phyloP scores from a whole-genome alignment of 768 basidiomycete species.

The Trametes sanguinea region DNA sequence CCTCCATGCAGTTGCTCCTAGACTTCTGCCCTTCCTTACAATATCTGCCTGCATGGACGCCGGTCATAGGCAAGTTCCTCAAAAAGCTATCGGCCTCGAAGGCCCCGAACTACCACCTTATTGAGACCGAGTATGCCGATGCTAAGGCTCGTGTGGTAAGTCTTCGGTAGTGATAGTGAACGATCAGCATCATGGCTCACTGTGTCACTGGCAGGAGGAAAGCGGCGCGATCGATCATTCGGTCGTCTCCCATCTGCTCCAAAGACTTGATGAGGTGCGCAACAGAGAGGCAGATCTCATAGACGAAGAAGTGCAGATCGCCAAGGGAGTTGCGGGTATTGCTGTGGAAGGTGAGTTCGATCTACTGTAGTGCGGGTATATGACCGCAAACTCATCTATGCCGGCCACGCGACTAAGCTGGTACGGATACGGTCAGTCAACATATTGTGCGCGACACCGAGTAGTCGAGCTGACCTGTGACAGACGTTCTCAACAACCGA shows the following conservation, averaged over 20 bases:
- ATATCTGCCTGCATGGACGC: constrained; percentile 5
- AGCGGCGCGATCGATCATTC: neutral
- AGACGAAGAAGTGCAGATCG: neutral
- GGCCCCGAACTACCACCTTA: neutral
- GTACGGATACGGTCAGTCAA: constrained; percentile 21
- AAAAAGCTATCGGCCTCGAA: neutral
- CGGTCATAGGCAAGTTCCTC: neutral
- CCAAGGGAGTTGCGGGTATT: neutral
- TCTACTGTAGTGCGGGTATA: no score
- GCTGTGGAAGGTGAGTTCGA: constrained; percentile 1
- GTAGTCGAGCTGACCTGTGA: neutral
- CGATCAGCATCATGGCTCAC: no score
- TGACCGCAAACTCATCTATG: neutral
- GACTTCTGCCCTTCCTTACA: neutral
- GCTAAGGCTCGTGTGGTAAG: neutral
- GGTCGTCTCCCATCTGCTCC: neutral
- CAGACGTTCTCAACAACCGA: constrained; percentile 28
- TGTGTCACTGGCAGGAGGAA: neutral
- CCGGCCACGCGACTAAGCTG: constrained; percentile 1
- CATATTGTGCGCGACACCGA: neutral
- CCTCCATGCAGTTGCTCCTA: constrained; percentile 1
- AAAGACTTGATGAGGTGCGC: neutral
- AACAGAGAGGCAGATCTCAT: neutral
- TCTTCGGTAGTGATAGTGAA: no score
- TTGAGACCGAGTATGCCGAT: neutral